Base-by-base conservation (phyloP, 73 alveolate species). In the Stentor roeselii region DNA sequence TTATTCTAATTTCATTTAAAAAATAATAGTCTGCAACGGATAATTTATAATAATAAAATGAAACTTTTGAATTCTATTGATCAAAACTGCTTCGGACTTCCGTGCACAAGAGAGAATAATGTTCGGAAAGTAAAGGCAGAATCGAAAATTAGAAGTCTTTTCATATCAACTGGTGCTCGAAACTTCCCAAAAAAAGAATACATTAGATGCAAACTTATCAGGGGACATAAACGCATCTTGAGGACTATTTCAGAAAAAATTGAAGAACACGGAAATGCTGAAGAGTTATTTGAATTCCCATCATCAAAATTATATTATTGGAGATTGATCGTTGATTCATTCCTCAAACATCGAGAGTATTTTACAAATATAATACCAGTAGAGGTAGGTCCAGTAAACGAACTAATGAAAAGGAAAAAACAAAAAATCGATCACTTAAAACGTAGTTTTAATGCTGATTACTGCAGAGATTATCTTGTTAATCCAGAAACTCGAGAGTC, bases 101-200 rank as follows among this genome's bases (percentile, higher is more conserved):
- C 67, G 30, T 11, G 67, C 21, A 50, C 21, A 50, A 50, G 21
- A 50, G 21, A 50, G 30, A 50, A 11, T 11, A 50, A 50, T 50
- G 6, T 21, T 11, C 6, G 67, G 67, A 50, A 50, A 50, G 67
- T 50, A 6, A 50, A 50, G 21, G 67, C 67, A 11, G 67, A 50
- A 50, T 11, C 67, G 30, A 50, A 50, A 21, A 50, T 50, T 50
- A 50, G 67, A 50, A 50, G 67, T 21, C 67, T 11, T 11, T 50
- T 50, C 21, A 50, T 50, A 6, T 50, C 67, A 50, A 50, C 6
- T 11, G 67, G 67, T 11, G 6, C 30, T 50, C 67, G 67, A 6
- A 50, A 50, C 6, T 50, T 50, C 67, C 80, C 80, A 27, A 67
- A 67, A 67, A 67, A 67, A 67, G 80, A 67, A 34, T 67, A 67